Evolutionary conservation across 2,329 filamentous ascomycete species (phyloP).

Genomic region (Hypoxylon sp.): DNA sequence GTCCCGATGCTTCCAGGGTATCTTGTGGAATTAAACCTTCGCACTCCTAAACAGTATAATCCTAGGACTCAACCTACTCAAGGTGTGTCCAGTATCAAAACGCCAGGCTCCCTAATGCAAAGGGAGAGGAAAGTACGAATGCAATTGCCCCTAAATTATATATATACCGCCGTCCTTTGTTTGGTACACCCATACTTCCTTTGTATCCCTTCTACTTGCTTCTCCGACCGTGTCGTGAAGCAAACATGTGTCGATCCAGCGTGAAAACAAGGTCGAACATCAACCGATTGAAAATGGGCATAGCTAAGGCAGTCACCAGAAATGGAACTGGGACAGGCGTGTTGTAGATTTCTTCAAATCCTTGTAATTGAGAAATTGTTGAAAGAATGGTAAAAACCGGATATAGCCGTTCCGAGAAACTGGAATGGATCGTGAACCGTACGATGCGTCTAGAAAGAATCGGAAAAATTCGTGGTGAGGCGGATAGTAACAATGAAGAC

Average conservation of each 20-base stretch:
- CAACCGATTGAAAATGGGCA: background rate
- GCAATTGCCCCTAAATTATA: background rate
- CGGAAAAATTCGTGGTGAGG: background rate
- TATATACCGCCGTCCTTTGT: background rate
- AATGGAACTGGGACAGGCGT: background rate
- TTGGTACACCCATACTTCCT: background rate
- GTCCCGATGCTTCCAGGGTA: constrained; percentile 1
- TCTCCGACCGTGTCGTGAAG: constrained; percentile 5
- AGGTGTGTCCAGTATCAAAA: constrained; percentile 1
- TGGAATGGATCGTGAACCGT: background rate
- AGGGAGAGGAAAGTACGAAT: background rate
- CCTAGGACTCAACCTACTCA: background rate
- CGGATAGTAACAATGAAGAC: background rate
- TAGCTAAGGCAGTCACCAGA: background rate
- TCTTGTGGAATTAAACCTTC: constrained; percentile 3
- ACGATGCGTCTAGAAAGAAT: background rate
- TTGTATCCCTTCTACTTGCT: background rate
- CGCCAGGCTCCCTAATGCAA: background rate
- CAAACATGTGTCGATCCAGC: constrained; percentile 8
- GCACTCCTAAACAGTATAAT: constrained; percentile 1
- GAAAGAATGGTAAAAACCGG: background rate
- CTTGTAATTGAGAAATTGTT: background rate
- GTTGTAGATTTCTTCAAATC: constrained; percentile 1
- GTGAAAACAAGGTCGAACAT: constrained; percentile 1
- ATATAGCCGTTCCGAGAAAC: background rate